Percentiles rank a stretch among this genome's conserved stretches.
Conservation (phyloP, 192 early-diverging fungal genomes). For the Phycomyces blakesleeanus region DNA sequence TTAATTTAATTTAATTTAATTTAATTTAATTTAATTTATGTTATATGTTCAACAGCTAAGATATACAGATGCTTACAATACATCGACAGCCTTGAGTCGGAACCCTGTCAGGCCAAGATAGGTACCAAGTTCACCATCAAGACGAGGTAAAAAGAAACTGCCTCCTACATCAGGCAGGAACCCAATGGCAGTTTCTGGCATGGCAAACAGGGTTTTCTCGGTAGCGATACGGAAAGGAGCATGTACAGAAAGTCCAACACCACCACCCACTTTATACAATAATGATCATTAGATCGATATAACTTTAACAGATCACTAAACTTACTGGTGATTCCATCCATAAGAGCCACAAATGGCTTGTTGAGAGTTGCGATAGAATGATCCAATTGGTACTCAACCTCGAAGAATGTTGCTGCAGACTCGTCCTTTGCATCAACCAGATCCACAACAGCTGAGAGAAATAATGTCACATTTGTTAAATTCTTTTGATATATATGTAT, state of each 20-base stretch:
- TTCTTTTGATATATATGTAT: neutral
- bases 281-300: too few species aligned
- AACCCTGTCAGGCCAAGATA: conserved; percentile 90
- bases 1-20: too few species aligned
- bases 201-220: conserved; percentile 92
- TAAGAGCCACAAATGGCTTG: conserved; percentile 86
- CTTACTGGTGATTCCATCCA: conserved; percentile 83
- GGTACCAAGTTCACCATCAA: conserved; percentile 92
- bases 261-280: conserved; percentile 82
- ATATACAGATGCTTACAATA: conserved; percentile 78
- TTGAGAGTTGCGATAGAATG: conserved; percentile 84
- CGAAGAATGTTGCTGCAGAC: conserved; percentile 76
- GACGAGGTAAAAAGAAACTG: conserved; percentile 87
- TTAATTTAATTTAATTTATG: too few species aligned
- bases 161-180: conserved; percentile 97
- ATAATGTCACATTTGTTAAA: neutral
- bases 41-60: too few species aligned
- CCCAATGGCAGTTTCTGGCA: conserved; percentile 97
- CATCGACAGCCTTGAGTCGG: conserved; percentile 75
- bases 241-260: conserved; percentile 93
- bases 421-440: conserved; percentile 45
- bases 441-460: conserved; percentile 43
- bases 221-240: conserved; percentile 95
- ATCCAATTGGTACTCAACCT: conserved; percentile 89
- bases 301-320: neutral